phyloP scores from a whole-genome alignment of 768 basidiomycete genomes.

The Lactarius pseudohatsudake region DNA sequence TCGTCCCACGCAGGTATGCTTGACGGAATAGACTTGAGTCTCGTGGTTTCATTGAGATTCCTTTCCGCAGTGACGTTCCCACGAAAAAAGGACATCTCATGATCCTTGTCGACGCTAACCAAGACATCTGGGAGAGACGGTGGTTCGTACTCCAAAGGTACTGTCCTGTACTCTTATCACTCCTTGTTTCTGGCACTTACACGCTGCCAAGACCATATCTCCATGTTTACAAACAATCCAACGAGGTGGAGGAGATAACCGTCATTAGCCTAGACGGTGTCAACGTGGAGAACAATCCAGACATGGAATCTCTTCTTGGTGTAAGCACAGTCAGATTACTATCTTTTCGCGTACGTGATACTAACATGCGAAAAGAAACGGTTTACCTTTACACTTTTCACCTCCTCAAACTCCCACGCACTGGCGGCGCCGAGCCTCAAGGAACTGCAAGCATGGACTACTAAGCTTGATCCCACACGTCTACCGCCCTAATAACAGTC shows the following conservation, averaged over 20 bases:
- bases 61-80: constrained; percentile 59
- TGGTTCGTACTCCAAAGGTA: constrained; percentile 90
- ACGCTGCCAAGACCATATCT: constrained; percentile 76
- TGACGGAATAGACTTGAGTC: neutral
- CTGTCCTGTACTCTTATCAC: constrained; percentile 1
- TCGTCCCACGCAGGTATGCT: constrained; percentile 69
- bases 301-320: constrained; percentile 84
- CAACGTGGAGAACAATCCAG: constrained; percentile 81
- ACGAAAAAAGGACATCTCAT: constrained; percentile 85
- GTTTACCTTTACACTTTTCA: constrained; percentile 88
- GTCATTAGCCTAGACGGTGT: constrained; percentile 83
- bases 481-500: constrained; percentile 21
- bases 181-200: constrained; percentile 4
- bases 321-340: constrained; percentile 36
- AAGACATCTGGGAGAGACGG: constrained; percentile 76
- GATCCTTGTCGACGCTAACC: constrained; percentile 77
- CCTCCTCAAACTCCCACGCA: constrained; percentile 88
- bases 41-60: constrained; percentile 18
- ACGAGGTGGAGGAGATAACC: constrained; percentile 80
- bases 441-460: constrained; percentile 83
- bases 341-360: constrained; percentile 2
- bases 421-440: constrained; percentile 78
- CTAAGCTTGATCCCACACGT: constrained; percentile 82
- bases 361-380: constrained; percentile 55
- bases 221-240: constrained; percentile 80